Conservation (phyloP, 257 asterid genomes). For the Pogostemon cablin region DNA sequence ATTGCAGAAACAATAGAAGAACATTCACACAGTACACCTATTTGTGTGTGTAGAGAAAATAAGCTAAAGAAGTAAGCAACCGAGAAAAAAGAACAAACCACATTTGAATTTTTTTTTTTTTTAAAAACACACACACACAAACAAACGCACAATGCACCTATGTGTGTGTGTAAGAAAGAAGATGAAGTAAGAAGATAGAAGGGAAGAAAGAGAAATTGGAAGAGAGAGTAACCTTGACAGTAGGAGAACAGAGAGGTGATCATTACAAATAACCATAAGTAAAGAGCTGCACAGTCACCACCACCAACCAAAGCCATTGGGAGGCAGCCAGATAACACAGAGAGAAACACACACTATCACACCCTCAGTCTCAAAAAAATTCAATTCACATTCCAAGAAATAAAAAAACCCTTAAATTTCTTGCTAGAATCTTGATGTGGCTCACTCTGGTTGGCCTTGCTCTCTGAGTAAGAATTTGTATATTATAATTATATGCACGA, state of each 20-base stretch:
- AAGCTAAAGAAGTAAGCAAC: background rate
- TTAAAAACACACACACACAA: background rate
- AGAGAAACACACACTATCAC: constrained; percentile 29
- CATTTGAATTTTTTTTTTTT: background rate
- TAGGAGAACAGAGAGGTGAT: constrained; percentile 47
- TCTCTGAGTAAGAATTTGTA: constrained; percentile 35
- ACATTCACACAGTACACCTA: background rate
- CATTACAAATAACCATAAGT: constrained; percentile 48
- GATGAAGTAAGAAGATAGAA: background rate
- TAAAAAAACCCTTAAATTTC: background rate
- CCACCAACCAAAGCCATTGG: constrained; percentile 75
- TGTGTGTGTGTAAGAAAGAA: background rate
- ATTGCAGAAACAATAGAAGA: background rate
- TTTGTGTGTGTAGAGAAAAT: background rate
- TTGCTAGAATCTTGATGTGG: constrained; percentile 47
- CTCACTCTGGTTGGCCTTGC: constrained; percentile 64
- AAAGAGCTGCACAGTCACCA: constrained; percentile 41
- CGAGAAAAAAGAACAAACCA: background rate
- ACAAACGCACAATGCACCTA: constrained; percentile 9
- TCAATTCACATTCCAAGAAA: constrained; percentile 23
- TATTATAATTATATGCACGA: constrained; percentile 11
- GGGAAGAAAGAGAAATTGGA: background rate
- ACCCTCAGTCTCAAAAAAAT: constrained; percentile 28
- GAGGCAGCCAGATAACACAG: constrained; percentile 25
- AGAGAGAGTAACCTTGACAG: constrained; percentile 54